Evolutionary conservation across 805 yeast genomes (phyloP), one percentile per base, ranked within the genome.

Genomic region (Ogataea pilisensis): DNA sequence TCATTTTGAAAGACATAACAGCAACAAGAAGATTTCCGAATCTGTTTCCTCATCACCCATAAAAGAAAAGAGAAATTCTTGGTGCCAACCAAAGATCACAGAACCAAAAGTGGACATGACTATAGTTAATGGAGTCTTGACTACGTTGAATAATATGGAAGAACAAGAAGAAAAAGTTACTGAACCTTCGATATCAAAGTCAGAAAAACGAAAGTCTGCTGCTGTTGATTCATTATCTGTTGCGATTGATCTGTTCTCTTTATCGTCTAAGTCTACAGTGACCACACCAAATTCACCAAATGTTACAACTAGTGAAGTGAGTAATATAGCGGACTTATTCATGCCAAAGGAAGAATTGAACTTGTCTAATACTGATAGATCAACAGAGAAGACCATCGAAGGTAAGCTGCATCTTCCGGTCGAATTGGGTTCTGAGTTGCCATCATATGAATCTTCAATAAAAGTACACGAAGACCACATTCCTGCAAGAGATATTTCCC

Each of bases 21-120:
- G 49, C 18, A 34, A 39, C 26, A 47, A 42, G 19, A 45, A 53
- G 13, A 43, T 37, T n/a, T 11, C 27, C 21, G 39, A 38, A 9
- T 41, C 52, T n/a, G 36, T 48, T 9, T 49, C 56, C 2, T 52
- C 64, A 3, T 56, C 64, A 11, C 63, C 65, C n/a, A 37, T 41
- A 2, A 58, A 51, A 24, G 62, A 59, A 28, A 47, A 54, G 13
- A 44, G 60, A 36, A 55, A 54, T 31, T 57, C 63, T 4, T 55
- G 60, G 60, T 49, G 55, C 24, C 56, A 50, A 39, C 50, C 63
- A 4, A 57, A 50, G 41, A 45, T 51, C 13, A 57, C 59, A 9
- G 64, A 61, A 44, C 66, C 66, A 4, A 48, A 51, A 21, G 51
- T 62, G 16, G 64, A 62, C 42, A 55, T 50, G 57, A 50, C 57